Conservation (phyloP, 2,329 filamentous ascomycete genomes). For the Ophiostoma sp. region DNA sequence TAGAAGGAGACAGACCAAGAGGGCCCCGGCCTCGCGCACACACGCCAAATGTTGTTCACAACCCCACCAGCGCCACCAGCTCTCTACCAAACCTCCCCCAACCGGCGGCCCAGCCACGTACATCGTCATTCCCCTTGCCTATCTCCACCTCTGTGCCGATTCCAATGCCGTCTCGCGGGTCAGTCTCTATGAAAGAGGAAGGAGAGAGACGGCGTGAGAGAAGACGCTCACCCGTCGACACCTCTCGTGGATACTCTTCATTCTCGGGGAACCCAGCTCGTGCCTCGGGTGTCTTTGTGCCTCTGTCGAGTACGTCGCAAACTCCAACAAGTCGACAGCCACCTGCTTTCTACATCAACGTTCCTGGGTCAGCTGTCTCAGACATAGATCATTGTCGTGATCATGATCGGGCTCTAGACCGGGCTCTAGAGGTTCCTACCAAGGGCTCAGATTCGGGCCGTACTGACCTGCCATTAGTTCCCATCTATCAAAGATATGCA, state of each 20-base stretch:
- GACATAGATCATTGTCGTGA: not conserved
- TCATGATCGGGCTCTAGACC: not conserved
- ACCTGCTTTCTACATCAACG: slow-evolving; percentile 21
- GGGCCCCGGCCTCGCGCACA: slow-evolving; percentile 30
- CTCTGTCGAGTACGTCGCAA: slow-evolving; percentile 15
- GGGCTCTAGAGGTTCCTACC: slow-evolving; percentile 24
- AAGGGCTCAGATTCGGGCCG: slow-evolving; percentile 25
- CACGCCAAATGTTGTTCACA: slow-evolving; percentile 31
- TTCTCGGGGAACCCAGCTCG: slow-evolving; percentile 19
- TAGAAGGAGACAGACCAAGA: slow-evolving; percentile 24
- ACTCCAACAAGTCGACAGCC: slow-evolving; percentile 10
- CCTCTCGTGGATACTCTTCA: slow-evolving; percentile 13
- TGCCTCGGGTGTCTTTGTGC: slow-evolving; percentile 18
- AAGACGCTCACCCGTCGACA: slow-evolving; percentile 20
- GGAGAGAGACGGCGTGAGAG: slow-evolving; percentile 20
- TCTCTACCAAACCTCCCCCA: slow-evolving; percentile 17
- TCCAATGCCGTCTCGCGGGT: not conserved
- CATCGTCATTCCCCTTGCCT: slow-evolving; percentile 18
- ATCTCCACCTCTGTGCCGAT: not conserved
- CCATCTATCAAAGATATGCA: slow-evolving; percentile 47
- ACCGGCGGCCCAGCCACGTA: slow-evolving; percentile 3
- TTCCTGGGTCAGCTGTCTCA: slow-evolving; percentile 7
- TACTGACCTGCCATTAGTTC: slow-evolving; percentile 36
- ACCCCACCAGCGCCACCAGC: slow-evolving; percentile 11
- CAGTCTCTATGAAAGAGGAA: not conserved